Evolutionary conservation across 352 stramenopile genomes (phyloP).

Genomic region (Thraustochytrium sp.): DNA sequence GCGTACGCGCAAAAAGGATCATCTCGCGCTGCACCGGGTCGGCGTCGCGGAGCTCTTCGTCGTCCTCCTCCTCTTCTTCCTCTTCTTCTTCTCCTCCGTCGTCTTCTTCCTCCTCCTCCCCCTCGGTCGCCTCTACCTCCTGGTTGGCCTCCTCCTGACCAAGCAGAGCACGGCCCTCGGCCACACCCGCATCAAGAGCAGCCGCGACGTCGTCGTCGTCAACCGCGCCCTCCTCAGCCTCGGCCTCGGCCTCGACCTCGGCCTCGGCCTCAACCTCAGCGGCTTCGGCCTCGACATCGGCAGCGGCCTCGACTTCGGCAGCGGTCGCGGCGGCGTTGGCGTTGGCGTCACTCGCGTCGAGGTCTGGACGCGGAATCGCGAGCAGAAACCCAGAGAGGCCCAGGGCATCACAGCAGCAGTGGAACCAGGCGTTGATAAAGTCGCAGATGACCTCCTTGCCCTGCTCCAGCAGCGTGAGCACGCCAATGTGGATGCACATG

Average conservation of each 20-base stretch:
- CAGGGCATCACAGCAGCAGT: not conserved
- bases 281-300: not conserved
- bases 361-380: not conserved
- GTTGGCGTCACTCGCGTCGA: not conserved
- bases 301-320: not conserved
- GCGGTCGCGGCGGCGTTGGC: not conserved
- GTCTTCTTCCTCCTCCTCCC: not conserved
- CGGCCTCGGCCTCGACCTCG: not conserved
- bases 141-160: not conserved
- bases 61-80: not conserved
- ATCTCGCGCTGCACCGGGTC: not conserved
- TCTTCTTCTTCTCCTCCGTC: not conserved
- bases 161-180: not conserved
- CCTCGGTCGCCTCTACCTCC: not conserved
- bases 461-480: slow-evolving; percentile 16
- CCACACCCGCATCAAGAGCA: not conserved
- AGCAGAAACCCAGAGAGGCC: slow-evolving; percentile 23
- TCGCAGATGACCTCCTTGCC: slow-evolving; percentile 14
- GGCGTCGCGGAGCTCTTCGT: not conserved
- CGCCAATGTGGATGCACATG: slow-evolving; percentile 25
- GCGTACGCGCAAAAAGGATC: not conserved
- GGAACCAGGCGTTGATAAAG: not conserved
- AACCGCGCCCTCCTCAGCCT: too few species aligned
- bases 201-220: not conserved
- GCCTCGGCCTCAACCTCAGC: not conserved